phyloP scores from a whole-genome alignment of 768 basidiomycete species.

The Russula vinacea region DNA sequence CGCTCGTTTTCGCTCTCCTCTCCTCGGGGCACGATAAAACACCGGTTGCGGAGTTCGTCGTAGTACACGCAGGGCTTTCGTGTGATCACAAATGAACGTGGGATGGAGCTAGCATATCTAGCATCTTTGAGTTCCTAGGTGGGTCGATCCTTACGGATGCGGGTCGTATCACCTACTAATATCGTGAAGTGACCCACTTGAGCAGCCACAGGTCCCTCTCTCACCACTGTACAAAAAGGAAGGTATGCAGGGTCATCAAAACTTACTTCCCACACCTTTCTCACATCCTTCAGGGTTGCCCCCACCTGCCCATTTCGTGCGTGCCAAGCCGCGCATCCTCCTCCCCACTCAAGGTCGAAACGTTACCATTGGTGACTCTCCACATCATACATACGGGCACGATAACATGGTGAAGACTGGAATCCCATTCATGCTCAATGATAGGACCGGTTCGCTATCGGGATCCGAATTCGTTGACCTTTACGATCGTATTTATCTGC shows the following conservation, averaged over 20 bases:
- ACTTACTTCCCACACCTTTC: neutral
- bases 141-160: neutral
- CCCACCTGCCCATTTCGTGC: neutral
- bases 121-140: slow-evolving; percentile 5
- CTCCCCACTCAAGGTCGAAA: neutral
- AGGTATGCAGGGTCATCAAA: neutral
- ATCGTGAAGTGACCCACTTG: neutral
- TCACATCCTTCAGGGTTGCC: neutral
- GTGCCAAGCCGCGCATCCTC: neutral
- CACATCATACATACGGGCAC: neutral
- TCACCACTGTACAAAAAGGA: slow-evolving; percentile 21
- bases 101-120: slow-evolving; percentile 12
- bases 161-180: neutral
- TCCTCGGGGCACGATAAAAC: neutral
- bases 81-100: slow-evolving; percentile 21
- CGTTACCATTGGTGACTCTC: slow-evolving; percentile 13
- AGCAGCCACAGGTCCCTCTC: slow-evolving; percentile 1
- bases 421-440: slow-evolving; percentile 62
- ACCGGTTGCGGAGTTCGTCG: slow-evolving; percentile 19
- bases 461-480: slow-evolving; percentile 62
- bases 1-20: neutral
- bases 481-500: slow-evolving; percentile 55
- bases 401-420: slow-evolving; percentile 47
- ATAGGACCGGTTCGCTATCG: slow-evolving; percentile 51
- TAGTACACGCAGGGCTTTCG: neutral